These are phyloP conservation scores for Aspergillus egyptiacus DNA, from an alignment of 495 filamentous ascomycete species.

Conservation along the genomic window DNA sequence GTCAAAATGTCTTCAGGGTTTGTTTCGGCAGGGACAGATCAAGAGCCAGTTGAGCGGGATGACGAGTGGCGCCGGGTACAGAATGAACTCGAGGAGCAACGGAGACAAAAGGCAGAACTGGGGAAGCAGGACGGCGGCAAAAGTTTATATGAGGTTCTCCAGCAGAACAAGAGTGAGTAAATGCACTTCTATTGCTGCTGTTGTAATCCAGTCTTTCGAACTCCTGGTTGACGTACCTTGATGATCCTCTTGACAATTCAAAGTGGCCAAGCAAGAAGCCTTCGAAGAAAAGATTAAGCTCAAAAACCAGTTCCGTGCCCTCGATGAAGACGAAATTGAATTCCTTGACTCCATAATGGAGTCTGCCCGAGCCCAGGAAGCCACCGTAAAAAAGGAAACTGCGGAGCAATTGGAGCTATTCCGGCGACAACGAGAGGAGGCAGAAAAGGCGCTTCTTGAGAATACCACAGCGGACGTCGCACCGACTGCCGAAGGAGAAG, in stretches of 20 bases:
- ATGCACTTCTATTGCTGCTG: background rate
- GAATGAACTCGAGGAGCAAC: conserved; percentile 65
- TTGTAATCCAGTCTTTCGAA: background rate
- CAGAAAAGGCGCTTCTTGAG: conserved; percentile 47
- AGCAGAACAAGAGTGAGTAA: conserved; percentile 86
- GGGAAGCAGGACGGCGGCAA: conserved; percentile 56
- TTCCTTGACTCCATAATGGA: conserved; percentile 78
- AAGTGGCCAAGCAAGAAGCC: conserved; percentile 91
- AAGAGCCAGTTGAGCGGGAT: conserved; percentile 53
- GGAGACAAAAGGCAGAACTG: conserved; percentile 52
- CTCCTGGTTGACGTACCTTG: conserved; percentile 50
- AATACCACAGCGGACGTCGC: conserved; percentile 30
- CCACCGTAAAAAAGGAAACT: conserved; percentile 65
- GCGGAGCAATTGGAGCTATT: conserved; percentile 67
- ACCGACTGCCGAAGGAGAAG: conserved; percentile 37
- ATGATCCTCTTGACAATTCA: conserved; percentile 23
- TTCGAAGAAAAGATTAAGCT: conserved; percentile 86
- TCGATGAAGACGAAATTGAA: conserved; percentile 91
- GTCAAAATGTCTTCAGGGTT: conserved; percentile 75
- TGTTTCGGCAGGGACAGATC: conserved; percentile 75
- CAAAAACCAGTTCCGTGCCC: conserved; percentile 87
- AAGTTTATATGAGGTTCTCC: conserved; percentile 77
- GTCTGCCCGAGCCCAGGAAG: conserved; percentile 64
- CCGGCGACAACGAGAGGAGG: conserved; percentile 60
- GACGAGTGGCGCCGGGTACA: conserved; percentile 76